A percentile compares a stretch with the other conserved stretches of the same genome.
phyloP scores from a whole-genome alignment of 73 alveolate genomes.

The Paramecium pentaurelia region DNA sequence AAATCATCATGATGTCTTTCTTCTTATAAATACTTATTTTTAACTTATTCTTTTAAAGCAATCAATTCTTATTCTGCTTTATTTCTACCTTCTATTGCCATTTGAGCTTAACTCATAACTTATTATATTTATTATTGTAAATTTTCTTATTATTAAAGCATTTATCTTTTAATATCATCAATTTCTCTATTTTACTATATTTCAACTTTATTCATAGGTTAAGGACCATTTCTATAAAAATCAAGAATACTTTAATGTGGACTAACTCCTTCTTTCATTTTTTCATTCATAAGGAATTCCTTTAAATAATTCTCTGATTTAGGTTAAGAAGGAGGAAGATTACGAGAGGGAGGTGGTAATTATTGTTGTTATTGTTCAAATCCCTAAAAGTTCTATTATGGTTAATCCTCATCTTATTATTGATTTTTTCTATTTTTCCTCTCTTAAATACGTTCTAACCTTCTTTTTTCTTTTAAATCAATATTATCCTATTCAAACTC shows the following conservation, averaged over 20 bases:
- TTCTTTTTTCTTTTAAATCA: conserved; percentile 2
- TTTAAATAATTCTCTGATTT: not conserved
- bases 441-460: not conserved
- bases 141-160: not conserved
- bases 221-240: conserved; percentile 13
- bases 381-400: not conserved
- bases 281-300: not conserved
- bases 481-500: conserved; percentile 28
- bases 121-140: not conserved
- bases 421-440: not conserved
- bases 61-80: conserved; percentile 36
- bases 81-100: conserved; percentile 37
- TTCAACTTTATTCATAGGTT: not conserved
- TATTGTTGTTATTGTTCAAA: not conserved
- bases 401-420: not conserved
- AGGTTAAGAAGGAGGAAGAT: conserved; percentile 6
- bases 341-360: not conserved
- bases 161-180: conserved; percentile 1
- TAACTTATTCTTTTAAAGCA: not conserved
- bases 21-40: conserved; percentile 24
- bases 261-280: conserved; percentile 3
- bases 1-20: conserved; percentile 47
- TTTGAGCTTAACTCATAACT: not conserved
- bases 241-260: not conserved
- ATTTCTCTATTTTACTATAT: not conserved